Conservation (phyloP, 2,329 filamentous ascomycete species). For the Fusarium mangiferae region DNA sequence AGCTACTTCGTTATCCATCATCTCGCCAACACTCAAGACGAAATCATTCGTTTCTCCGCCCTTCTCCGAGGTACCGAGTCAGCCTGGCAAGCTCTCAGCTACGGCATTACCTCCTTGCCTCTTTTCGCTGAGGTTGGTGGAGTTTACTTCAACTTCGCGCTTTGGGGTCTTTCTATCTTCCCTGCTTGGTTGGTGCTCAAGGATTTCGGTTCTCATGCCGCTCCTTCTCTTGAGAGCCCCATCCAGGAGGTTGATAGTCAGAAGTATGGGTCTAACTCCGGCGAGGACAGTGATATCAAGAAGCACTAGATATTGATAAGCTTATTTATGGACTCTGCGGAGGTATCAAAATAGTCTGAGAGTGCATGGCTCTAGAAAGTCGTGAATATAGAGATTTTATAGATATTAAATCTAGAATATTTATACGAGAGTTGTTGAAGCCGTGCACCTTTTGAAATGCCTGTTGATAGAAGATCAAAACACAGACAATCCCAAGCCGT, state of each 20-base stretch:
- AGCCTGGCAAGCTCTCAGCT: constrained; percentile 78
- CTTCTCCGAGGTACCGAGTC: constrained; percentile 77
- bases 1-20: constrained; percentile 78
- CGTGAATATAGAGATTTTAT: no score
- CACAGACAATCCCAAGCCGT: background rate
- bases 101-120: constrained; percentile 70
- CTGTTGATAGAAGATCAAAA: background rate
- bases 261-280: constrained; percentile 29
- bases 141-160: constrained; percentile 75
- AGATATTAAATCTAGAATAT: background rate
- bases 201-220: constrained; percentile 45
- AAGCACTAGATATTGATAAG: background rate
- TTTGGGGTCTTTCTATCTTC: constrained; percentile 72
- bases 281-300: constrained; percentile 35
- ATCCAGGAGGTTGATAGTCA: constrained; percentile 19
- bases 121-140: constrained; percentile 73
- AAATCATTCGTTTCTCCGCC: constrained; percentile 75
- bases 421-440: background rate
- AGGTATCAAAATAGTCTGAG: background rate
- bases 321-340: background rate
- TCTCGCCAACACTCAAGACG: constrained; percentile 67
- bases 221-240: constrained; percentile 1
- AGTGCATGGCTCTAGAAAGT: rapidly evolving
- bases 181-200: constrained; percentile 75
- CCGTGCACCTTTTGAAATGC: background rate